phyloP scores from a whole-genome alignment of 352 stramenopile genomes.

The Phytopythium helicoides region DNA sequence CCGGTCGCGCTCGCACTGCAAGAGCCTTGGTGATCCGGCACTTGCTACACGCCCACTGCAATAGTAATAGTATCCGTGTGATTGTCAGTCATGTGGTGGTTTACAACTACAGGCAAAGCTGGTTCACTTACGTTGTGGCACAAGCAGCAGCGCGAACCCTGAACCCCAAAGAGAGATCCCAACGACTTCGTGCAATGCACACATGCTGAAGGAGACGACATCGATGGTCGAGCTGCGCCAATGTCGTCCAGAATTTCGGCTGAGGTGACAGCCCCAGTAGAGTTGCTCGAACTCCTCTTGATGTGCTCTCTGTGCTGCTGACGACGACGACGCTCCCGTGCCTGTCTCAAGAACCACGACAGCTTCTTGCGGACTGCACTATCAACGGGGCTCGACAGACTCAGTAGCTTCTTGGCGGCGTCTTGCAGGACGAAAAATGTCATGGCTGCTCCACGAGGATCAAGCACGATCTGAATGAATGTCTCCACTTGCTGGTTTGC shows the following conservation, averaged over 20 bases:
- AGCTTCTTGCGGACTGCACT: slow-evolving; percentile 56
- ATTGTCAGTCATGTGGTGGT: too few species aligned
- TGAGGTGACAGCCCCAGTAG: background rate
- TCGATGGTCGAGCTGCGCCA: slow-evolving; percentile 16
- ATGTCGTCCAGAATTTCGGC: slow-evolving; percentile 2
- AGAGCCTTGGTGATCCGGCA: slow-evolving; percentile 25
- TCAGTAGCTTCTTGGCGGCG: slow-evolving; percentile 18
- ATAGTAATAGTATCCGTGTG: background rate
- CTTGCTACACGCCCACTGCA: slow-evolving; percentile 20
- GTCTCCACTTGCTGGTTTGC: slow-evolving; percentile 31
- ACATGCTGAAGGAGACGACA: slow-evolving; percentile 14
- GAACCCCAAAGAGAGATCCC: background rate
- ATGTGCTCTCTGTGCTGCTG: too few species aligned
- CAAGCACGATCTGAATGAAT: slow-evolving; percentile 36
- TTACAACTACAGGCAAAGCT: background rate
- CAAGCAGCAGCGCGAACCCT: slow-evolving; percentile 10
- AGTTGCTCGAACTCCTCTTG: background rate
- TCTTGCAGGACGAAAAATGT: slow-evolving; percentile 39
- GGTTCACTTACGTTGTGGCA: slow-evolving; percentile 15
- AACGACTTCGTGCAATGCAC: slow-evolving; percentile 4
- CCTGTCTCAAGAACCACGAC: slow-evolving; percentile 39
- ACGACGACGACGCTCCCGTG: slow-evolving; percentile 1
- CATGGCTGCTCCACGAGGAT: slow-evolving; percentile 30
- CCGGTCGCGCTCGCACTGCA: slow-evolving; percentile 11
- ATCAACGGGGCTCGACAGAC: slow-evolving; percentile 26